These are phyloP conservation scores for Suillus subaureus DNA, from an alignment of 768 basidiomycete species.

Conservation along the genomic window DNA sequence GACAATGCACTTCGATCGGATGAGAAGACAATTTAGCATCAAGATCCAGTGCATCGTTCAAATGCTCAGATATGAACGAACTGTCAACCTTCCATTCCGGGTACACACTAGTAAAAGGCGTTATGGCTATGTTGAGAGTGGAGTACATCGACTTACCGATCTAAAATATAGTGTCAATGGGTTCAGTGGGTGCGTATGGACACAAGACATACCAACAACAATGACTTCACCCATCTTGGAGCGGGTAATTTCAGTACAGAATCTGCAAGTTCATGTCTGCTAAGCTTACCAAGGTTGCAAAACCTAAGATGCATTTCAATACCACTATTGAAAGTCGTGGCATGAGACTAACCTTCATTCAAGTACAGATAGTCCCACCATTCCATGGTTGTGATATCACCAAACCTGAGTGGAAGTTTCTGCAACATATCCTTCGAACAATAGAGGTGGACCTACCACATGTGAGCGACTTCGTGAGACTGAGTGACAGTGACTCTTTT, in stretches of 20 bases:
- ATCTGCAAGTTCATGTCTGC: background rate
- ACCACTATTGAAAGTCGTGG: background rate
- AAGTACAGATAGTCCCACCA: conserved; percentile 90
- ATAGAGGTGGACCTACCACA: conserved; percentile 53
- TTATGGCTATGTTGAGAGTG: background rate
- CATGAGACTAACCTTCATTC: conserved; percentile 61
- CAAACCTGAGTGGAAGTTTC: conserved; percentile 58
- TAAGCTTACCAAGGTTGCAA: conserved; percentile 72
- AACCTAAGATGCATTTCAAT: conserved; percentile 47
- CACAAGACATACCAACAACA: conserved; percentile 57
- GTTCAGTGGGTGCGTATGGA: background rate
- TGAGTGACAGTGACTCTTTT: conserved; percentile 78
- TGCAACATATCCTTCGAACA: background rate
- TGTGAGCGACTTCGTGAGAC: conserved; percentile 86
- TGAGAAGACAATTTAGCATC: conserved; percentile 90
- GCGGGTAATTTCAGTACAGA: conserved; percentile 9
- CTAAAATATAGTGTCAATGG: conserved; percentile 30
- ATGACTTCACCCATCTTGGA: conserved; percentile 85
- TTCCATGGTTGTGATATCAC: conserved; percentile 91
- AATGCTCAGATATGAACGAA: conserved; percentile 77
- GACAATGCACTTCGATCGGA: conserved; percentile 90
- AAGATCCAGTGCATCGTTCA: conserved; percentile 75
- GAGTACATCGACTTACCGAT: conserved; percentile 46
- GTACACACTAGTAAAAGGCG: conserved; percentile 40
- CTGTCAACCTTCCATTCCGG: conserved; percentile 88